Conservation (phyloP, 2,329 filamentous ascomycete species). For the Pestalotiopsis sp. region DNA sequence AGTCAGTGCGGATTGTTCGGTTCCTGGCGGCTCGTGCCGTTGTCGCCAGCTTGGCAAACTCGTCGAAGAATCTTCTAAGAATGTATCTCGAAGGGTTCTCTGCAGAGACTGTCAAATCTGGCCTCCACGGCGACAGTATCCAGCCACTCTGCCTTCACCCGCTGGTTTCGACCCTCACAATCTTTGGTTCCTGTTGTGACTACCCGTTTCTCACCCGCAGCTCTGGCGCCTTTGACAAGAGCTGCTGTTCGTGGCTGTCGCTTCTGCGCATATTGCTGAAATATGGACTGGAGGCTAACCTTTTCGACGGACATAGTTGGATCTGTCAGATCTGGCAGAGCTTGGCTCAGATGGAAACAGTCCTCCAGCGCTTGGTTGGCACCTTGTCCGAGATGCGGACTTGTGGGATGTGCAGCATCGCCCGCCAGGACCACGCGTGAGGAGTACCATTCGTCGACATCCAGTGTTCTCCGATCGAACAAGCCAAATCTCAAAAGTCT, state of each 20-base stretch:
- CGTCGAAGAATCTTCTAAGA: background rate
- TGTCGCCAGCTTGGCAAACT: background rate
- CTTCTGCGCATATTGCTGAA: conserved; percentile 15
- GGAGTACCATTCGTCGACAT: conserved; percentile 21
- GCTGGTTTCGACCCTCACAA: conserved; percentile 1
- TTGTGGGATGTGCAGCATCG: conserved; percentile 26
- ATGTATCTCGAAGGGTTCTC: conserved; percentile 5
- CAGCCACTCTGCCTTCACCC: conserved; percentile 2
- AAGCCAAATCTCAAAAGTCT: conserved; percentile 26
- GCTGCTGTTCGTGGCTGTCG: conserved; percentile 22
- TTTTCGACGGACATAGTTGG: background rate
- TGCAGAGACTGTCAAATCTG: conserved; percentile 5
- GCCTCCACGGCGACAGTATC: conserved; percentile 2
- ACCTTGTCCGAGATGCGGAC: conserved; percentile 26
- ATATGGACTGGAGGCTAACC: conserved; percentile 1
- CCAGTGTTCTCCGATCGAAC: conserved; percentile 25
- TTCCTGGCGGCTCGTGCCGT: background rate
- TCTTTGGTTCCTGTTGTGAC: conserved; percentile 12
- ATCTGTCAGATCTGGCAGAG: background rate
- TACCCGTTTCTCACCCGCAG: conserved; percentile 18
- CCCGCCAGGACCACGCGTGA: conserved; percentile 22
- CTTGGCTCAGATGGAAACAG: conserved; percentile 12
- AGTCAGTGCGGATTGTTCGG: no score
- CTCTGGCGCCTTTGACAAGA: conserved; percentile 22
- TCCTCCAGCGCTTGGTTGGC: conserved; percentile 20